Percentiles rank a stretch among this genome's conserved stretches.
phyloP scores from a whole-genome alignment of 2,329 filamentous ascomycete species.

The Diaporthe humulicola region DNA sequence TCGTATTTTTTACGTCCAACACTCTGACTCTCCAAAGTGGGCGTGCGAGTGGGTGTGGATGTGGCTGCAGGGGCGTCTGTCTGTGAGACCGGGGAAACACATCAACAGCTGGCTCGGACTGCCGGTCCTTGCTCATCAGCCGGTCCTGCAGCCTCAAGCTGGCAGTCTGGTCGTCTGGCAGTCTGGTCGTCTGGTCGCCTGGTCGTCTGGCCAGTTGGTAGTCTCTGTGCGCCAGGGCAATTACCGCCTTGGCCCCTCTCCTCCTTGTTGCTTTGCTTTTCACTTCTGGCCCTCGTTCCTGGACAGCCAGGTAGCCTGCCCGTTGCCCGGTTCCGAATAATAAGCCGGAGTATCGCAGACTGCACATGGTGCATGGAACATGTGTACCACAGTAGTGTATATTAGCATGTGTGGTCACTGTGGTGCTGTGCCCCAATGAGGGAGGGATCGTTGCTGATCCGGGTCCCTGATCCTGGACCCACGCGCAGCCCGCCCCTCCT shows the following conservation, averaged over 20 bases:
- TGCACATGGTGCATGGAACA: slow-evolving; percentile 7
- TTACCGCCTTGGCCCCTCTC: slow-evolving; percentile 19
- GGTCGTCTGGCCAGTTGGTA: not conserved
- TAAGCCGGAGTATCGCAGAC: not conserved
- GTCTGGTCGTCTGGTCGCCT: not conserved
- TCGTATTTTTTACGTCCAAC: slow-evolving; percentile 38
- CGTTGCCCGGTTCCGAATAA: slow-evolving; percentile 1
- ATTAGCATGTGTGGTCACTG: slow-evolving; percentile 5
- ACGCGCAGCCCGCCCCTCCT: slow-evolving; percentile 22
- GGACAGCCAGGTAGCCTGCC: not conserved
- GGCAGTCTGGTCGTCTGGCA: not conserved
- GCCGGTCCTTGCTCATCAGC: slow-evolving; percentile 27
- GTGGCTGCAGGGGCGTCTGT: slow-evolving; percentile 17
- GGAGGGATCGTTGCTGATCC: slow-evolving; percentile 18
- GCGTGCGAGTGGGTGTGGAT: not conserved
- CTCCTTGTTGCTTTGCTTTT: not conserved
- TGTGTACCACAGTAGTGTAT: not conserved
- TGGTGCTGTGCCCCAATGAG: slow-evolving; percentile 6
- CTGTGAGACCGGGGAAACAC: slow-evolving; percentile 17
- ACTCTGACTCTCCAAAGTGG: slow-evolving; percentile 8
- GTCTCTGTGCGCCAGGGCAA: slow-evolving; percentile 4
- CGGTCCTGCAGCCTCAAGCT: not conserved
- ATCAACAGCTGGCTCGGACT: slow-evolving; percentile 33
- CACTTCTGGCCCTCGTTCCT: slow-evolving; percentile 1
- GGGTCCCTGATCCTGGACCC: slow-evolving; percentile 16